A percentile compares a stretch with the other conserved stretches of the same genome.
phyloP scores from a whole-genome alignment of 1,284 basidiomycete genomes.

The Singerocomus inundabilis region DNA sequence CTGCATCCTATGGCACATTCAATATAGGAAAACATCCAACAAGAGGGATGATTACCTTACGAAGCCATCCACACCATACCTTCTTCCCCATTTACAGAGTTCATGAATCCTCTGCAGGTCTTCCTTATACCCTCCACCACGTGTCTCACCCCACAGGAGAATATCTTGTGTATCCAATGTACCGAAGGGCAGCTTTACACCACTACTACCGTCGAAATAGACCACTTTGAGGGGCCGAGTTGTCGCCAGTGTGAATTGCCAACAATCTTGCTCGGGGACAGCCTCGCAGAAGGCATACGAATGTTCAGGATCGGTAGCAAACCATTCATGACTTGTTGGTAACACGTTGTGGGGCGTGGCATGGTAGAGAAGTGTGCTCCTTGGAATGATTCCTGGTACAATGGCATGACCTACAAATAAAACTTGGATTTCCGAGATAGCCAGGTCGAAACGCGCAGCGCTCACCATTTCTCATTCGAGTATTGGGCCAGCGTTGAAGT shows the following conservation, averaged over 20 bases:
- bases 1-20: conserved; percentile 38
- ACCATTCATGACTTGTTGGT: conserved; percentile 38
- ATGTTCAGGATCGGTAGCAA: conserved; percentile 42
- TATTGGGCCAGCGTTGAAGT: conserved; percentile 50
- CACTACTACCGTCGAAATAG: conserved; percentile 45
- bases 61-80: conserved; percentile 36
- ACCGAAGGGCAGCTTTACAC: conserved; percentile 36
- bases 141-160: conserved; percentile 36
- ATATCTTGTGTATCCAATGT: conserved; percentile 43
- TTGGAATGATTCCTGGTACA: conserved; percentile 38
- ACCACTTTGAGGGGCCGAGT: conserved; percentile 36
- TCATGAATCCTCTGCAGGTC: conserved; percentile 34
- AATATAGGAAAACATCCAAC: neutral
- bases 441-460: neutral
- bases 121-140: conserved; percentile 18
- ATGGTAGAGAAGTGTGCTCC: conserved; percentile 43
- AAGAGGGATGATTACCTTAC: conserved; percentile 28
- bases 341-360: conserved; percentile 25
- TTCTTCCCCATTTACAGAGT: conserved; percentile 38
- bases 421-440: neutral
- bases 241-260: conserved; percentile 38
- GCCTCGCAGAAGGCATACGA: conserved; percentile 36
- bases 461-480: conserved; percentile 44
- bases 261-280: conserved; percentile 24
- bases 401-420: conserved; percentile 37